Base-by-base conservation (phyloP, 257 asterid species). In the Penstemon barbatus region DNA sequence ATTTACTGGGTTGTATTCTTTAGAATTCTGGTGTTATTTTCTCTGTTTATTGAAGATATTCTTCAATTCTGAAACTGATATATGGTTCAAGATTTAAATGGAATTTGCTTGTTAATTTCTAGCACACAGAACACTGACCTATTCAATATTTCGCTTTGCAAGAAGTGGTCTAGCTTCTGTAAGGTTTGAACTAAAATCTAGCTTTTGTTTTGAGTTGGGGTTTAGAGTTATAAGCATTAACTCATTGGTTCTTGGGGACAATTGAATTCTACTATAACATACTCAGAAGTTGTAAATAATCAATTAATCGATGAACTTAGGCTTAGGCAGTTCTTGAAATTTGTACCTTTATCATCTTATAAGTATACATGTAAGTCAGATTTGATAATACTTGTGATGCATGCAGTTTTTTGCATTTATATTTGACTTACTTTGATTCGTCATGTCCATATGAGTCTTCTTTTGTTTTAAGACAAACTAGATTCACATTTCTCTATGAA, bases 381-480 rank as follows among this genome's bases (percentile, higher is more conserved):
- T 70, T 0, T n/a, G 41, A 12, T 15, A 33, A 8, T 43, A 61
- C 12, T 6, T 5, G 44, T n/a, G 37, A 8, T 44, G 52, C 45
- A 41, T 48, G 11, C 18, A 52, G 13, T 69, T 54, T 18, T 19
- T 8, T 45, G 36, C 36, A 37, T 57, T 13, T 44, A 42, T 50
- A 10, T 69, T 57, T 49, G 66, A 43, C 11, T 68, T 41, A 59
- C 56, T 62, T 39, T 45, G 33, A 25, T 1, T 25, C 33, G 33
- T 56, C 33, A 46, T 55, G 33, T 63, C 51, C 3, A 0, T 56
- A 44, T 68, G 50, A 25, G 2, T 25, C 33, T 10, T 38, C 36
- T 43, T 66, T 61, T 39, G 40, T 7, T 67, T 73, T 57, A 54
- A 19, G 71, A 39, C 6, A 54, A 62, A 53, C 53, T n/a, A 11